Percentiles rank a stretch among this genome's conserved stretches.
phyloP scores from a whole-genome alignment of 345 rosid genomes.

The Acer campestre region DNA sequence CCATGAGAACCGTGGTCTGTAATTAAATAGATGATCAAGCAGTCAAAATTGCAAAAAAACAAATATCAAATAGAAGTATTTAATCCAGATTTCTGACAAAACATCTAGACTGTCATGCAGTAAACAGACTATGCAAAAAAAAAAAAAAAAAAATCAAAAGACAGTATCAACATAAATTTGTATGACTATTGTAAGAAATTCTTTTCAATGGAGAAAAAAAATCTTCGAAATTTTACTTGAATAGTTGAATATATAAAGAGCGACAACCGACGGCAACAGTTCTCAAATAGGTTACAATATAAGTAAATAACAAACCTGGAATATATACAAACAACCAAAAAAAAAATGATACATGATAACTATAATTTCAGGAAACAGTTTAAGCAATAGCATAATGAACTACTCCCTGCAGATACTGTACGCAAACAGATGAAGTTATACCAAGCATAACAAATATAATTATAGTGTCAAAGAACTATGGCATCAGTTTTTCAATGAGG shows the following conservation, averaged over 20 bases:
- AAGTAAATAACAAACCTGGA: background rate
- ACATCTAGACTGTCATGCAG: background rate
- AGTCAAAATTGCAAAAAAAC: conserved; percentile 19
- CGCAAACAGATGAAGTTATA: background rate
- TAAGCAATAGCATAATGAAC: background rate
- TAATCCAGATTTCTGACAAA: background rate
- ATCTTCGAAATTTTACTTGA: background rate
- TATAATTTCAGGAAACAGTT: background rate
- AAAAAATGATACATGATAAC: background rate
- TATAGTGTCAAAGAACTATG: background rate
- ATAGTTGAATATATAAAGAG: background rate
- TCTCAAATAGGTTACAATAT: too few species aligned
- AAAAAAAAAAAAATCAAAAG: background rate
- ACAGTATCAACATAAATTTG: background rate
- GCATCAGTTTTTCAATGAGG: too few species aligned
- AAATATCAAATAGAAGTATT: background rate
- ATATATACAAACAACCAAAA: background rate
- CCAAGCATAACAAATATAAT: background rate
- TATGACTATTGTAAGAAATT: background rate
- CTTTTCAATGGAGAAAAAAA: background rate
- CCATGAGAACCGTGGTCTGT: conserved; percentile 58
- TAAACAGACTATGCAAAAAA: background rate
- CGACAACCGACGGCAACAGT: background rate
- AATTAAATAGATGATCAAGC: conserved; percentile 20
- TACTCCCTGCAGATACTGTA: background rate